These are phyloP conservation scores for Fraxinus excelsior DNA, from an alignment of 257 asterid genomes.

Conservation along the genomic window DNA sequence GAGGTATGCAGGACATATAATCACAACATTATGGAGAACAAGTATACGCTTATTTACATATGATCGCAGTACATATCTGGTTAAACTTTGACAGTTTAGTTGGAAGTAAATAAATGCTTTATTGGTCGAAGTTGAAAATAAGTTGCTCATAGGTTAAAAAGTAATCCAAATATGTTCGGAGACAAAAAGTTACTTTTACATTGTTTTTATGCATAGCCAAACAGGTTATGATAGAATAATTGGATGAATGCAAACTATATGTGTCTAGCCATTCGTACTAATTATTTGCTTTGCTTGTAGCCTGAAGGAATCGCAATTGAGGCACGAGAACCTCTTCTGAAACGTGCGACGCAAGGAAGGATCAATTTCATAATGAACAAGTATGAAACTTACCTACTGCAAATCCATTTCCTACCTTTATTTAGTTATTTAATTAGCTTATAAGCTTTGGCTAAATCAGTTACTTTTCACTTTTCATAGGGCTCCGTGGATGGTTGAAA, in stretches of 20 bases:
- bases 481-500: slow-evolving; percentile 99
- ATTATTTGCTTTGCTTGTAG: slow-evolving; percentile 37
- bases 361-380: not conserved
- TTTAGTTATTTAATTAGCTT: not conserved
- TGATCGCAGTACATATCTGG: not conserved
- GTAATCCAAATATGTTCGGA: not conserved
- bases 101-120: too few species aligned
- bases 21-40: not conserved
- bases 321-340: not conserved
- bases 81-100: not conserved
- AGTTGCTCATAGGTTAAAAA: not conserved
- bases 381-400: not conserved
- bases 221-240: not conserved
- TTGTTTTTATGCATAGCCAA: not conserved
- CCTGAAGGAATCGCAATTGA: slow-evolving; percentile 44
- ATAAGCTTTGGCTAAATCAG: not conserved
- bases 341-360: not conserved
- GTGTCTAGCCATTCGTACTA: not conserved
- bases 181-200: not conserved
- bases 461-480: slow-evolving; percentile 32
- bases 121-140: not conserved
- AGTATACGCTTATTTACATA: too few species aligned
- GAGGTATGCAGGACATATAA: slow-evolving; percentile 48
- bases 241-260: not conserved
- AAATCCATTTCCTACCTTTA: not conserved